Evolutionary conservation across 129 eudicot species (phyloP), one percentile per base, ranked within the genome.

Genomic region (Flaveria trinervia): DNA sequence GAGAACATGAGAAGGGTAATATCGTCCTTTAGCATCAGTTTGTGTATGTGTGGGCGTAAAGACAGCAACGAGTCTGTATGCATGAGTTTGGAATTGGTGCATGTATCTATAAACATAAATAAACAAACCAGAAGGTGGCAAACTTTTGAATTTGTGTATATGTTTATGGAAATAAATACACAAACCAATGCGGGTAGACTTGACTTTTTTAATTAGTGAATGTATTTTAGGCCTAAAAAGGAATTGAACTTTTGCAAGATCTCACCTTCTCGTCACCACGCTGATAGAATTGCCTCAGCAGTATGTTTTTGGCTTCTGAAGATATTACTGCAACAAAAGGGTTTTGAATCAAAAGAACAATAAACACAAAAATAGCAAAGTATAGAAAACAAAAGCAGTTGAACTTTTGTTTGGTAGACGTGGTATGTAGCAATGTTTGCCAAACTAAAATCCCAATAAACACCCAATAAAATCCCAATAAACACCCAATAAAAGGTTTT

Each of bases 211-310:
- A 65, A 17, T 56, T 18, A 46, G 68, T 2, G 25, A 9, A 64
- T 45, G 28, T 30, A 5, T 28, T 72, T 36, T 74, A 49, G 23
- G n/a, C 36, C 43, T 59, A 71, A 16, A 74, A 51, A 68, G 5
- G 22, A 28, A 60, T n/a, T n/a, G 82, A 78, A 41, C 2, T 61
- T 45, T 25, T 56, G 59, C 39, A 48, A 46, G 56, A 48, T 65
- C 85, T 49, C 55, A 90, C 96, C 89, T 90, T 90, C 71, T 88
- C 96, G 17, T 90, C 93, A 71, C 91, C 87, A 2, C 83, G 93
- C 81, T 82, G 85, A 66, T 86, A 88, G 77, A 90, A 82, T 81
- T 90, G 93, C 73, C 96, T 77, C 71, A 90, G 65, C n/a, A 90
- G 89, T 79, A 88, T 88, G 73, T 90, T 90, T 75, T 82, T 90